Conservation (phyloP, 176 grass and related monocot genomes). For the Aegilops speltoides region DNA sequence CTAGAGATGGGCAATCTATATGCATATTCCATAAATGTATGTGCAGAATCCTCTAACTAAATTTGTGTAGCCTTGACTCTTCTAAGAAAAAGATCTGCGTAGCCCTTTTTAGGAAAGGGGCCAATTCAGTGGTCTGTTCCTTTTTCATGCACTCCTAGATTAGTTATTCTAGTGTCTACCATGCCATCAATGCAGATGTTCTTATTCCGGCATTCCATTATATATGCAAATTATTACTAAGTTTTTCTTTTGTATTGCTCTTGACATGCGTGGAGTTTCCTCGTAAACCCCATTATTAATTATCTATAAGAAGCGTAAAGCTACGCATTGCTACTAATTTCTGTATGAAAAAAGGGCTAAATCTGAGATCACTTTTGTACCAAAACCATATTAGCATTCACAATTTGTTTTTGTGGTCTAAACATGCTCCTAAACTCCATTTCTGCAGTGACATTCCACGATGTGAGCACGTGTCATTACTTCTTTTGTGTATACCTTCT, state of each 20-base stretch:
- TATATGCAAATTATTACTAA: neutral
- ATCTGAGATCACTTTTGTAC: neutral
- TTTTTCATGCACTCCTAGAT: neutral
- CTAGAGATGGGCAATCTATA: neutral
- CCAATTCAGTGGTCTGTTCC: neutral
- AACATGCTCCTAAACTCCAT: neutral
- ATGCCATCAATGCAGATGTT: slow-evolving; percentile 10
- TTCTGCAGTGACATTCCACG: neutral
- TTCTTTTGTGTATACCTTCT: neutral
- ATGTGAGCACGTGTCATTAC: neutral
- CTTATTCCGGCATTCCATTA: neutral
- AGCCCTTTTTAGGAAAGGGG: neutral
- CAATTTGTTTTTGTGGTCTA: neutral
- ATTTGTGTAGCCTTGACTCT: neutral
- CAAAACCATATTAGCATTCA: neutral
- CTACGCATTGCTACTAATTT: neutral
- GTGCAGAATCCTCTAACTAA: neutral
- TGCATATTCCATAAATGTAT: neutral
- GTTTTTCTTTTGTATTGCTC: no score
- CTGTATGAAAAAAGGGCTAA: neutral
- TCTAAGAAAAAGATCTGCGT: neutral
- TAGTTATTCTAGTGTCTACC: slow-evolving; percentile 1
- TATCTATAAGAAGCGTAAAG: slow-evolving; percentile 20
- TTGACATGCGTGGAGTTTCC: neutral
- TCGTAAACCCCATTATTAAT: neutral